Percentiles rank a stretch among this genome's conserved stretches.
These are phyloP conservation scores for Cladosporium sphaerospermum DNA, from an alignment of 2,329 filamentous ascomycete species.

Conservation along the genomic window DNA sequence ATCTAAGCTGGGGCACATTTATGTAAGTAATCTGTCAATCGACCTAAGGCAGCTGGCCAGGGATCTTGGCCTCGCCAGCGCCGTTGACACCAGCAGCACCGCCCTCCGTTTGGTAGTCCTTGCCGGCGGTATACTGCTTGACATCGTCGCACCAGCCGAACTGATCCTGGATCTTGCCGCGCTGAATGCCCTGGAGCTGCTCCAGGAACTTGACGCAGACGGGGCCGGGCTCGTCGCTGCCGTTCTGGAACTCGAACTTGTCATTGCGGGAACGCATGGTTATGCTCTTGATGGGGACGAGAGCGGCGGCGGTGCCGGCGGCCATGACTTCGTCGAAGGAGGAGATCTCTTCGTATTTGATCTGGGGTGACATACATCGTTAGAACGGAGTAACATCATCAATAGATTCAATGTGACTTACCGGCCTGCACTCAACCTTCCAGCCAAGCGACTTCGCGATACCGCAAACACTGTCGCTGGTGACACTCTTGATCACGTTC, in stretches of 20 bases:
- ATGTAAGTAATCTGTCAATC: too few species aligned
- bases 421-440: constrained; percentile 69
- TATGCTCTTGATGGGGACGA: constrained; percentile 89
- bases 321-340: constrained; percentile 77
- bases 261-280: constrained; percentile 58
- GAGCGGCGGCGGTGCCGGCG: constrained; percentile 81
- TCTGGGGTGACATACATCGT: constrained; percentile 37
- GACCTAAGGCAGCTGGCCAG: constrained; percentile 11
- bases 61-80: not conserved
- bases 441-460: constrained; percentile 76
- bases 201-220: constrained; percentile 65
- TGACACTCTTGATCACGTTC: constrained; percentile 83
- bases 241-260: constrained; percentile 50
- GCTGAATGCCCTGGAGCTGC: constrained; percentile 79
- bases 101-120: constrained; percentile 8
- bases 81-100: constrained; percentile 1
- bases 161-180: constrained; percentile 68
- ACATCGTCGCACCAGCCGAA: constrained; percentile 62
- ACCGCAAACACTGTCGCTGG: constrained; percentile 68
- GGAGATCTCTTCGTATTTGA: constrained; percentile 58
- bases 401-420: constrained; percentile 33
- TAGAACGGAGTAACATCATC: not conserved
- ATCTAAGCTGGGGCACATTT: too few species aligned
- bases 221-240: constrained; percentile 64
- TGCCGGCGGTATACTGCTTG: constrained; percentile 10